Conservation (phyloP, 371 early-diverging fungal genomes). For the Phascolomyces articulosus region DNA sequence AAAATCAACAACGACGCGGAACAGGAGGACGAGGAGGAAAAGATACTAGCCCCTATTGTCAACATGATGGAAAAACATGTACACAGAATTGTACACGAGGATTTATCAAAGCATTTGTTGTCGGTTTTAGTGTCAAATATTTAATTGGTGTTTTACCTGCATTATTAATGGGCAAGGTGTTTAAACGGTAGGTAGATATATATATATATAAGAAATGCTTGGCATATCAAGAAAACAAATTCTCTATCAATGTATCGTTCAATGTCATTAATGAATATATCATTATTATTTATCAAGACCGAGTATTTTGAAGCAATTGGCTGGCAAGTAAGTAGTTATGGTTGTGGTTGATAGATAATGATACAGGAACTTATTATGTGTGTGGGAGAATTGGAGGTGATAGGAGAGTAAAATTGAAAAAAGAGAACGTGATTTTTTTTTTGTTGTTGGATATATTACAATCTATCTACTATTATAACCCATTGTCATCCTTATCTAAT, state of each 20-base stretch:
- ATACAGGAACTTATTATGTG: no score
- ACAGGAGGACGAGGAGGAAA: not conserved
- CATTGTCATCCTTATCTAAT: no score
- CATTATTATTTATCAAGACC: no score
- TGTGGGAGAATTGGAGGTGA: no score
- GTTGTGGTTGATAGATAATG: not conserved
- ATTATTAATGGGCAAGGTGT: constrained; percentile 64
- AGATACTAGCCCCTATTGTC: constrained; percentile 46
- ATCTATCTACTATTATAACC: no score
- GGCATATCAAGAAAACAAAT: not conserved
- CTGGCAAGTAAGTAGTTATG: constrained; percentile 5
- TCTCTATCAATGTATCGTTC: no score
- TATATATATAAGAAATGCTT: not conserved
- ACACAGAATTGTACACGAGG: constrained; percentile 75
- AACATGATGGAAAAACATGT: constrained; percentile 80
- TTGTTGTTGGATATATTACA: no score
- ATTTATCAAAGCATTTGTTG: constrained; percentile 73
- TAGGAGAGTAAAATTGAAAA: no score
- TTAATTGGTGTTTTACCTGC: constrained; percentile 73
- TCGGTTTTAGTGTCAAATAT: constrained; percentile 77
- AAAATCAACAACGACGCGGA: constrained; percentile 18
- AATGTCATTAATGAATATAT: no score
- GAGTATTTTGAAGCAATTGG: constrained; percentile 9
- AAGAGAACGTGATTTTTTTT: not conserved
- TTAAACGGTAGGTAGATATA: constrained; percentile 56